phyloP scores from a whole-genome alignment of 345 rosid species.

The Aurinia saxatilis region DNA sequence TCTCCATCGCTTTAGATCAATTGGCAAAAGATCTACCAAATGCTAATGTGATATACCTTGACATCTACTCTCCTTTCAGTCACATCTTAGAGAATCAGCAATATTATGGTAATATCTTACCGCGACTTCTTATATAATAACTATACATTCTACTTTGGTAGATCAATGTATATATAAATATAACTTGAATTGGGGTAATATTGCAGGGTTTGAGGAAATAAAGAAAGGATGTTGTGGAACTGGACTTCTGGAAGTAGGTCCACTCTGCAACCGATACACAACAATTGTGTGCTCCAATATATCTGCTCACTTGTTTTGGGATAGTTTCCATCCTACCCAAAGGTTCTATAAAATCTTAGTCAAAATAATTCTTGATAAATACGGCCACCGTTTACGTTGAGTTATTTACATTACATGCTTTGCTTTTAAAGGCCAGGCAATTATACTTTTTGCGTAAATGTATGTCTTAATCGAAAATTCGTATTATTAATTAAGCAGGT shows the following conservation, averaged over 20 bases:
- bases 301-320: constrained; percentile 29
- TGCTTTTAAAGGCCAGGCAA: too few relatives aligned
- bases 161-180: too few relatives aligned
- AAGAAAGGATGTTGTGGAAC: constrained; percentile 28
- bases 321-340: constrained; percentile 35
- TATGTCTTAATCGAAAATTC: not conserved
- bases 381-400: not conserved
- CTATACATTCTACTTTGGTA: too few relatives aligned
- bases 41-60: constrained; percentile 32
- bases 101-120: constrained; percentile 40
- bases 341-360: constrained; percentile 22
- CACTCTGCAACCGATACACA: constrained; percentile 6
- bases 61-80: constrained; percentile 37
- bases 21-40: constrained; percentile 29
- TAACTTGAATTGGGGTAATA: not conserved
- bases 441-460: not conserved
- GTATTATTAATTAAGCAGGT: too few relatives aligned
- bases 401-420: too few relatives aligned
- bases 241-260: constrained; percentile 21
- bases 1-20: constrained; percentile 23
- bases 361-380: not conserved
- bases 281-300: constrained; percentile 10
- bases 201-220: constrained; percentile 21
- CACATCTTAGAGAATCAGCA: constrained; percentile 36
- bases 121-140: not conserved